Evolutionary conservation across 2,329 filamentous ascomycete genomes (phyloP).

Genomic region (Venturia pyrina): DNA sequence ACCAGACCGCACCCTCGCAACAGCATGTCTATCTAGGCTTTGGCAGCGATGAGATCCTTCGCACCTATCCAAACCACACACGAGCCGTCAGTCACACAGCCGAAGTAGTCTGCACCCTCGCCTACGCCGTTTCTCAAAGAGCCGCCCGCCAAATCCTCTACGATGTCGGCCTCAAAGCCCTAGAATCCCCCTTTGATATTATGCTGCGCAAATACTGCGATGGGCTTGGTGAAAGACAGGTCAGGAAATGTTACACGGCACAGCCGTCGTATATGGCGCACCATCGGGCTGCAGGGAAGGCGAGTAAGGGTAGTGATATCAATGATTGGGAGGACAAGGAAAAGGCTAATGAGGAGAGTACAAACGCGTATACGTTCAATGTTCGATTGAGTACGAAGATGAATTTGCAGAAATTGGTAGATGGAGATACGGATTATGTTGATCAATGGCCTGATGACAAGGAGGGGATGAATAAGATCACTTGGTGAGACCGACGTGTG

Average conservation of each 20-base stretch:
- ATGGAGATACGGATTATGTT: constrained; percentile 24
- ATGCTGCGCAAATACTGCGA: constrained; percentile 8
- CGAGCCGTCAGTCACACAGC: constrained; percentile 34
- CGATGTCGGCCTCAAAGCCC: constrained; percentile 33
- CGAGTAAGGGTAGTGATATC: constrained; percentile 29
- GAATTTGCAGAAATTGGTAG: constrained; percentile 30
- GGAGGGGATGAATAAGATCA: not conserved
- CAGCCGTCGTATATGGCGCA: constrained; percentile 18
- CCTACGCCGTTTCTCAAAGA: constrained; percentile 36
- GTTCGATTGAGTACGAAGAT: constrained; percentile 32
- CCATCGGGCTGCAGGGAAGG: constrained; percentile 31
- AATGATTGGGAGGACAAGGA: constrained; percentile 17
- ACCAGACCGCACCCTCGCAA: constrained; percentile 1
- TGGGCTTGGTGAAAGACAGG: constrained; percentile 12
- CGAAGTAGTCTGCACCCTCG: constrained; percentile 32
- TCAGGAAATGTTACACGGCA: constrained; percentile 31
- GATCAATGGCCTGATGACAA: constrained; percentile 10
- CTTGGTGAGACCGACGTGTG: not conserved
- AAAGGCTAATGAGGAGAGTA: constrained; percentile 20
- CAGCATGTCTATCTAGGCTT: constrained; percentile 4
- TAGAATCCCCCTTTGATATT: constrained; percentile 18
- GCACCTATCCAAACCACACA: constrained; percentile 25
- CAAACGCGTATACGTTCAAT: constrained; percentile 25
- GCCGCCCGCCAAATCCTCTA: constrained; percentile 35
- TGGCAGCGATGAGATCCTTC: not conserved